Evolutionary conservation across 257 asterid genomes (phyloP), one percentile per base, ranked within the genome.

Genomic region (Galeopsis tetrahit): DNA sequence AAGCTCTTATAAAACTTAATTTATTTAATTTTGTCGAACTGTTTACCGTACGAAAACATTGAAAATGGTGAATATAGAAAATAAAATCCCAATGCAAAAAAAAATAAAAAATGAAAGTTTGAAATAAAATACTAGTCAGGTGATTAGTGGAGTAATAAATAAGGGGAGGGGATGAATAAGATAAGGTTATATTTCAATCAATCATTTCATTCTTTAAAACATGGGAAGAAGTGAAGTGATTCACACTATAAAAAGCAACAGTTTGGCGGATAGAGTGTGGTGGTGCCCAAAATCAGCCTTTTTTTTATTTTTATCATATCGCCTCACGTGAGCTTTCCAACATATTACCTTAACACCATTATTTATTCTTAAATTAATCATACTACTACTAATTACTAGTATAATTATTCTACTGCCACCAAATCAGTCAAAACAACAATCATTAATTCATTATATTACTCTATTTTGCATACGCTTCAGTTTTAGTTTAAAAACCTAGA

Each of bases 191-290:
- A 81, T 66, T 49, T 70, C 82, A 79, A 82, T 82, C 87, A 79
- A 79, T 82, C 87, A 79, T 75, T 53, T 82, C 86, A 32, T 70
- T 21, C 40, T 74, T 79, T 65, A 76, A 71, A 79, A 80, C 87
- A 77, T 83, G 61, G 87, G 76, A 74, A 83, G 79, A 72, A 72
- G 84, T 71, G 85, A 79, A 21, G 28, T 21, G 28, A 21, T 21
- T 21, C 75, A 52, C 74, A 63, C 82, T 57, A 68, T 77, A 77
- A 83, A 80, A 83, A 77, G 87, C 87, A 77, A 79, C 81, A 80
- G 79, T 74, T 82, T 76, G 80, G 87, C 82, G 76, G 85, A 69
- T 79, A 73, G 84, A 79, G 82, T 82, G 69, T 67, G 44, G 55
- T 61, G 71, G 32, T 72, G 70, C 56, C 79, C 75, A 68, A 75